phyloP scores from a whole-genome alignment of 176 grass and related monocot species.

The Secale cereale region DNA sequence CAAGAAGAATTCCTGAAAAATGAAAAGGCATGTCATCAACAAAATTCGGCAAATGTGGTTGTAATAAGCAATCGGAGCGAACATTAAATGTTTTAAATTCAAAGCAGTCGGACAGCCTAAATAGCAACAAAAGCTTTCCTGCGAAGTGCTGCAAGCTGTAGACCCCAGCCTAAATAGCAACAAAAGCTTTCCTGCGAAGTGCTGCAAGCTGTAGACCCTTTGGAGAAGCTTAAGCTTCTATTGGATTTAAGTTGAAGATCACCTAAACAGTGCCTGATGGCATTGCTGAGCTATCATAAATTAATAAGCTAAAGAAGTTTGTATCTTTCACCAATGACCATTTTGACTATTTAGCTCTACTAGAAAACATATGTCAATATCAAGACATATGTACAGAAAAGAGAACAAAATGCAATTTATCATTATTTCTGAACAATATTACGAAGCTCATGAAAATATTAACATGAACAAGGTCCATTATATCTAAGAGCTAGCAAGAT shows the following conservation, averaged over 20 bases:
- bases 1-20: conserved; percentile 80
- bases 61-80: neutral
- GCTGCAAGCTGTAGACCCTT: neutral
- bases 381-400: conserved; percentile 17
- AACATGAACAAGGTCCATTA: neutral
- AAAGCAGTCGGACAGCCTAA: neutral
- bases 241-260: neutral
- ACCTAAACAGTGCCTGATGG: neutral
- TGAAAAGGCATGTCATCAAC: conserved; percentile 1
- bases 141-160: neutral
- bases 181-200: neutral
- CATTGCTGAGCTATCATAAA: neutral
- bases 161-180: neutral
- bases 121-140: neutral
- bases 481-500: conserved; percentile 3
- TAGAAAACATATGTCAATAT: neutral
- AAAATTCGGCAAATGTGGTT: neutral
- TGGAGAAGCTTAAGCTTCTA: neutral
- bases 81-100: neutral
- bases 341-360: neutral
- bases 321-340: neutral
- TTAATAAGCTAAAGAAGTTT: conserved; percentile 2
- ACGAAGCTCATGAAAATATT: conserved; percentile 6
- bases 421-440: neutral
- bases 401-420: conserved; percentile 14